A percentile compares a stretch with the other conserved stretches of the same genome.
Conservation (phyloP, 331 rosid genomes). For the Quercus phellos region DNA sequence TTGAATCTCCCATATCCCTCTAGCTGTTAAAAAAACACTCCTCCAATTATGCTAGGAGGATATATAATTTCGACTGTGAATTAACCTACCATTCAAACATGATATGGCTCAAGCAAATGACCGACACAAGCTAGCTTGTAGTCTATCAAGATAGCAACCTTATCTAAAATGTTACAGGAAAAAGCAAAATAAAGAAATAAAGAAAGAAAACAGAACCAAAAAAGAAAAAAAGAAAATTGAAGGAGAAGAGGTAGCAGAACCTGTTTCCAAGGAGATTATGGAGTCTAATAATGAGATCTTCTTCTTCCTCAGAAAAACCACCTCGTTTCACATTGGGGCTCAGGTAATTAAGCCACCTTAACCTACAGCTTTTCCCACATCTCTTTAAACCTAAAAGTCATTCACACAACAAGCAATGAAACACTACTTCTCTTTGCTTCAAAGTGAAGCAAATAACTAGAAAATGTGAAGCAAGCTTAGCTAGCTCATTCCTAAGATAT, state of each 20-base stretch:
- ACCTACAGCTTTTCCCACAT: conserved; percentile 31
- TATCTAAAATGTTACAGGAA: neutral
- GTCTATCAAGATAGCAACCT: neutral
- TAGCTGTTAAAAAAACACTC: no score
- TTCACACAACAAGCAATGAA: neutral
- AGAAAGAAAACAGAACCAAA: no score
- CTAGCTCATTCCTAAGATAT: neutral
- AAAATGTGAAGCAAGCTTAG: neutral
- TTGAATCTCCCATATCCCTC: no score
- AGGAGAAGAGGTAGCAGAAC: neutral
- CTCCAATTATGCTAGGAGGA: no score
- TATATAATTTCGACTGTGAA: no score
- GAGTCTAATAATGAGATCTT: conserved; percentile 21
- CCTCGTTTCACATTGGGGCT: conserved; percentile 31
- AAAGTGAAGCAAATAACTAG: neutral
- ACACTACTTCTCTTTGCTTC: neutral
- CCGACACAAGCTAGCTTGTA: no score
- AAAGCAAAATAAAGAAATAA: neutral
- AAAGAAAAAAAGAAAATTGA: neutral
- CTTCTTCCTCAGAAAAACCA: conserved; percentile 32
- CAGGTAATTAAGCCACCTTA: conserved; percentile 36
- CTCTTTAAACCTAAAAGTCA: conserved; percentile 16
- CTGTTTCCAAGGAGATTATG: conserved; percentile 39
- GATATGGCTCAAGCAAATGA: no score
- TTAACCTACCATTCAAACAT: no score